Evolutionary conservation across 495 filamentous ascomycete species (phyloP).

Genomic region (Hypoxylon fuscum): DNA sequence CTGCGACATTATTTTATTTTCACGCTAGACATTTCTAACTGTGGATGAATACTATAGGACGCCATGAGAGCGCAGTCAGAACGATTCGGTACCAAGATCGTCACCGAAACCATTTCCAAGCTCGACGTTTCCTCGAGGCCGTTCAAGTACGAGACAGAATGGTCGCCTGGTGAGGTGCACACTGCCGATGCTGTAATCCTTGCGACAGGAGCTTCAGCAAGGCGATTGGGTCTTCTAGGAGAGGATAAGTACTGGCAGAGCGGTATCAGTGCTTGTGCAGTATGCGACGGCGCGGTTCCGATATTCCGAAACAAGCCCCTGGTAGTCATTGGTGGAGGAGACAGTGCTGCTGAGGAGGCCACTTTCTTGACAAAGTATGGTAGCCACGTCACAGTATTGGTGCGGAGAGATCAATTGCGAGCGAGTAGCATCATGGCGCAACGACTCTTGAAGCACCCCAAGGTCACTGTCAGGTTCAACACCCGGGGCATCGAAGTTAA

Average conservation of each 20-base stretch:
- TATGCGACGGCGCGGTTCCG: constrained; percentile 96
- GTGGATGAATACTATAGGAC: constrained; percentile 60
- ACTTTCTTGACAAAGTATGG: constrained; percentile 99
- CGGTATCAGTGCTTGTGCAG: constrained; percentile 94
- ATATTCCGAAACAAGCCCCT: constrained; percentile 97
- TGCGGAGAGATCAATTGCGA: constrained; percentile 83
- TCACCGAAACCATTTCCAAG: constrained; percentile 88
- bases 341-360: constrained; percentile 96
- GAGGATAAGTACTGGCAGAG: constrained; percentile 97
- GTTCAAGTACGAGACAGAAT: constrained; percentile 92
- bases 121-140: constrained; percentile 86
- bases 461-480: constrained; percentile 89
- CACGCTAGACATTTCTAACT: constrained; percentile 15
- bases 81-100: constrained; percentile 89
- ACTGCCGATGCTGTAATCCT: constrained; percentile 94
- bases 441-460: constrained; percentile 80
- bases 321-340: constrained; percentile 95
- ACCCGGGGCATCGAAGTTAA: constrained; percentile 80
- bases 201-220: constrained; percentile 92
- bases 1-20: not conserved
- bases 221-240: constrained; percentile 81
- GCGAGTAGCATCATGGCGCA: constrained; percentile 93
- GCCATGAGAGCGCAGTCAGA: constrained; percentile 91
- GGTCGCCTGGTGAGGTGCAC: constrained; percentile 75
- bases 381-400: constrained; percentile 90